These are phyloP conservation scores for Aspergillus campestris DNA, from an alignment of 495 filamentous ascomycete species.

Conservation along the genomic window DNA sequence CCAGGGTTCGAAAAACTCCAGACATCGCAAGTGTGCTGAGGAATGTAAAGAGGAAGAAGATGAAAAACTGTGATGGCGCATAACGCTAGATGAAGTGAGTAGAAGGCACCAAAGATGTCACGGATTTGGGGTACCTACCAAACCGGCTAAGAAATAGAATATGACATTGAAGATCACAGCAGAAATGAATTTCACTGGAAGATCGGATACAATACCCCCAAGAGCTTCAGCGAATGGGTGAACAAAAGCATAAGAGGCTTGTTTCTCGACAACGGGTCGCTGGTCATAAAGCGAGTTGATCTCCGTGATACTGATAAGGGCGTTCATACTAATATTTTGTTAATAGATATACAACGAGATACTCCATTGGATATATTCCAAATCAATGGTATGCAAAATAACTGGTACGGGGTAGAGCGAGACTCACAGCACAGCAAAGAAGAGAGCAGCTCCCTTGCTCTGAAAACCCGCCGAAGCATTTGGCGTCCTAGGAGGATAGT, in stretches of 20 bases:
- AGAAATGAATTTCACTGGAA: constrained; percentile 46
- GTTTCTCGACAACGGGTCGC: constrained; percentile 58
- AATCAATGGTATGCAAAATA: constrained; percentile 46
- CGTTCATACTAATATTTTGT: constrained; percentile 39
- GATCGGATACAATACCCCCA: constrained; percentile 50
- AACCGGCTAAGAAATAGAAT: constrained; percentile 51
- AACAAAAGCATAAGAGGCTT: constrained; percentile 57
- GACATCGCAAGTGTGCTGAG: constrained; percentile 50
- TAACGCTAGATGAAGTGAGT: constrained; percentile 19
- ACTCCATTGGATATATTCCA: constrained; percentile 36
- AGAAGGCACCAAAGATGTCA: neutral
- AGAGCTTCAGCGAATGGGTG: constrained; percentile 53
- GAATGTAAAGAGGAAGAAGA: constrained; percentile 51
- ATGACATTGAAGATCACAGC: constrained; percentile 46
- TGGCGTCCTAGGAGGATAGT: constrained; percentile 46
- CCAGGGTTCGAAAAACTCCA: constrained; percentile 39
- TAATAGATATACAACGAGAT: constrained; percentile 20
- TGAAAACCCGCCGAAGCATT: constrained; percentile 60
- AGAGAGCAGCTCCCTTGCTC: constrained; percentile 72
- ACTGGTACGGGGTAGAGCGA: constrained; percentile 34
- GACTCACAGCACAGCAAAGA: constrained; percentile 81
- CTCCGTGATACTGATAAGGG: constrained; percentile 47
- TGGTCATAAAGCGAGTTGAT: constrained; percentile 54
- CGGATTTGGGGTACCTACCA: constrained; percentile 22
- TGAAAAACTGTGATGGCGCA: constrained; percentile 50